Base-by-base conservation (phyloP, 352 stramenopile species). In the Phytopythium vexans region DNA sequence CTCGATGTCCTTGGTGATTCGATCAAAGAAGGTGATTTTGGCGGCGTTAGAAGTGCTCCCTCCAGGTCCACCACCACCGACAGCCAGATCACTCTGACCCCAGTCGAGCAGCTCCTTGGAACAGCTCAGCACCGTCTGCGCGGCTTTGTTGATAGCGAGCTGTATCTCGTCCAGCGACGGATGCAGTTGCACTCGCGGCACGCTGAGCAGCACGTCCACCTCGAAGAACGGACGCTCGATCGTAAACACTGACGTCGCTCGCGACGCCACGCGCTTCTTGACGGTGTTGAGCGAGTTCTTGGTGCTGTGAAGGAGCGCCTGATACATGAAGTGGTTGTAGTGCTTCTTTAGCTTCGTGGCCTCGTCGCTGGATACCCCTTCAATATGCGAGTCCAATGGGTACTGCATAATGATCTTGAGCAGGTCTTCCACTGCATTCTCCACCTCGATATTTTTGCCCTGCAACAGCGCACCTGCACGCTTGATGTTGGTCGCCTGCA, bases 271-370 rank as follows among this genome's bases (percentile, higher is more conserved):
- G 4, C 97, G 86, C 64, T 98, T 98, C 79, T 99, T 99, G 63
- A 99, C 86, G 7, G 93, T 94, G 70, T 98, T 98, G 57, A 99
- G 88, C 27, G 94, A 98, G 62, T 98, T 98, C 70, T 99, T 99
- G 11, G 94, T 97, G 58, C 95, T 98, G 66, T 98, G 94, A 6
- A 99, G 69, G 49, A 99, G 74, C 42, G 96, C 95, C 65, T 97
- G 93, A 60, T 99, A 99, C 94, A 99, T 99, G 60, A 99, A 99
- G 70, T 99, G 94, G 70, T 98, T 98, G 83, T 99, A 99, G 71
- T 99, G 97, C 60, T 98, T 96, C 60, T 97, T 97, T 14, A 99
- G 82, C 67, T 98, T 98, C 51, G 89, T 74, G 8, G 97, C 82
- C 62, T 99, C 97, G 27, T 98, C 92, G 50, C 93, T 84, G 0